Base-by-base conservation (phyloP, 371 early-diverging fungal genomes). In the Mortierella sp. region DNA sequence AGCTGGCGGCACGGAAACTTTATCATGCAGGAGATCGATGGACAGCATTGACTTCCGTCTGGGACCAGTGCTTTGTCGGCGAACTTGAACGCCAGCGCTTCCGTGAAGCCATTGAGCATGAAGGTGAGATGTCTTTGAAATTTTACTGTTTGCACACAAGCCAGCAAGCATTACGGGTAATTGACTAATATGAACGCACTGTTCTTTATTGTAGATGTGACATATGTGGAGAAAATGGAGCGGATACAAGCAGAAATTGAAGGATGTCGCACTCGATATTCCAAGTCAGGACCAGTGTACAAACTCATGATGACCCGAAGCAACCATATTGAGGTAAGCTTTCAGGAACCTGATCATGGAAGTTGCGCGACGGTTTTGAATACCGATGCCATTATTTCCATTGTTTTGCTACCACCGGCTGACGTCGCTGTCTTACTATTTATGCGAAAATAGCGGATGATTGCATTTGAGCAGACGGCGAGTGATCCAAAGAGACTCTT, bases 401-500 rank as follows among this genome's bases (percentile, higher is more conserved):
- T n/a, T n/a, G n/a, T n/a, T 57, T 54, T 21, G 19, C 24, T 21
- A 21, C 26, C 72, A 58, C 42, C 14, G 38, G 0, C 42, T 52
- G 55, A 63, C 28, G 16, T 2, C 31, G 21, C 60, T 50, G 21
- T 16, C 28, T n/a, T 55, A 28, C 34, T 50, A 72, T 42, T 31
- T 76, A 3, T 38, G 28, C 84, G 63, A 34, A 21, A 63, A 21
- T 71, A 93, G 91, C 91, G 91, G 86, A 96, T 97, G 96, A 91
- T 92, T 70, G 94, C 94, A 16, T 97, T 98, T 90, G 98, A 98
- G 86, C 93, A 93, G 76, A 92, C 92, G 0, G 98, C 98, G 2
- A 94, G 94, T 1, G 97, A 98, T 81, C 97, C 97, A 4, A 90
- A 90, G 70, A 90, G 98, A 38, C 88, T 98, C 21, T 96, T 96